phyloP scores from a whole-genome alignment of 1,284 basidiomycete genomes.

The Tausonia pullulans region DNA sequence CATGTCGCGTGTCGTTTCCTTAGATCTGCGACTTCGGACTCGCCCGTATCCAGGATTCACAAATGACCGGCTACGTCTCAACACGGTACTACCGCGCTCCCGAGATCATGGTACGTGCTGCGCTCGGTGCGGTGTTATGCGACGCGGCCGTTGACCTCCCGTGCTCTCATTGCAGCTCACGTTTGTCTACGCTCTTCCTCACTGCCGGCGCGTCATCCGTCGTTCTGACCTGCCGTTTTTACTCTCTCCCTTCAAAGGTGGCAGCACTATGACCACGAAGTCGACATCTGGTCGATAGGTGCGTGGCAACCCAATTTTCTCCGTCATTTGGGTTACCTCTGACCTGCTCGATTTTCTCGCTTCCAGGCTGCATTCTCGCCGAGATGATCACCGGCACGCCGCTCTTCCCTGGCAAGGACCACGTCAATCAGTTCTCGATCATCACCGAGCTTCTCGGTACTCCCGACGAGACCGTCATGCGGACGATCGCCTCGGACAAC shows the following conservation, averaged over 20 bases:
- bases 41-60: constrained; percentile 61
- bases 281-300: constrained; percentile 87
- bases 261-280: constrained; percentile 83
- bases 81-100: constrained; percentile 96
- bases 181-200: background rate
- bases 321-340: constrained; percentile 94
- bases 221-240: constrained; percentile 41
- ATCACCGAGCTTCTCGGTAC: constrained; percentile 97
- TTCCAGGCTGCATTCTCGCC: constrained; percentile 92
- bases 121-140: too few relatives aligned
- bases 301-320: too few relatives aligned
- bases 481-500: constrained; percentile 72
- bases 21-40: constrained; percentile 85
- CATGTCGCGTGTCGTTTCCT: constrained; percentile 32
- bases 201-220: background rate
- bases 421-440: constrained; percentile 99
- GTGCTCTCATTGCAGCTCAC: background rate
- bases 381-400: constrained; percentile 87
- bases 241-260: constrained; percentile 28
- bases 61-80: constrained; percentile 90
- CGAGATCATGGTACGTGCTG: constrained; percentile 71
- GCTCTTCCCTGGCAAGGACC: constrained; percentile 90
- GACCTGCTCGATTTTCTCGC: constrained; percentile 99
- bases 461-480: constrained; percentile 96
- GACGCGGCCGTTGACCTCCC: constrained; percentile 15